Conservation (phyloP, 1,284 basidiomycete species). For the Trametes hirsuta region DNA sequence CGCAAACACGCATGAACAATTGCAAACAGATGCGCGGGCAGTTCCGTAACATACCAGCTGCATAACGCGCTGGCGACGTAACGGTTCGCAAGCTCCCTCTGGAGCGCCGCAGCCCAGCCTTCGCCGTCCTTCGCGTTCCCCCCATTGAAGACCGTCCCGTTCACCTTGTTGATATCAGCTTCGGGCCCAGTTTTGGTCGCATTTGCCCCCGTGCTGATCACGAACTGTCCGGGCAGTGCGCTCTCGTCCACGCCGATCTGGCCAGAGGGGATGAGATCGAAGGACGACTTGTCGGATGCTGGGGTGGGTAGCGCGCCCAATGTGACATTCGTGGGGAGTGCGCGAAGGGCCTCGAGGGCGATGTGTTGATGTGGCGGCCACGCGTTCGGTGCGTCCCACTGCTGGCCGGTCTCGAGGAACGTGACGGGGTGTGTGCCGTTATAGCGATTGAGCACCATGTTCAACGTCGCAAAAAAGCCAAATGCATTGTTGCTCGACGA, state of each 20-base stretch:
- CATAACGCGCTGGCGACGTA: slow-evolving; percentile 85
- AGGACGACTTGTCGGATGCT: slow-evolving; percentile 56
- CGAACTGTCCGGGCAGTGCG: slow-evolving; percentile 69
- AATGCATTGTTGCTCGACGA: slow-evolving; percentile 66
- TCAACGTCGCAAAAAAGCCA: slow-evolving; percentile 71
- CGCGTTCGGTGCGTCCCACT: slow-evolving; percentile 82
- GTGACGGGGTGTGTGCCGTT: slow-evolving; percentile 82
- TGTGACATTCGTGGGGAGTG: slow-evolving; percentile 71
- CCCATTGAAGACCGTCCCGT: slow-evolving; percentile 73
- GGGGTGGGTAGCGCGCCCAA: slow-evolving; percentile 52
- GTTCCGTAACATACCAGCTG: slow-evolving; percentile 69
- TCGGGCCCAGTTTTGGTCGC: slow-evolving; percentile 53
- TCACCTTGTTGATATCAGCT: slow-evolving; percentile 62
- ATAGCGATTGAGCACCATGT: slow-evolving; percentile 81
- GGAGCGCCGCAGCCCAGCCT: slow-evolving; percentile 68
- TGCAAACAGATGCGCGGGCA: neutral
- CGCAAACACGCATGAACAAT: neutral
- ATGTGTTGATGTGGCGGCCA: slow-evolving; percentile 93
- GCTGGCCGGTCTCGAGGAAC: slow-evolving; percentile 76
- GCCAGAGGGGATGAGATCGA: slow-evolving; percentile 67
- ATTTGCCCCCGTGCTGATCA: slow-evolving; percentile 51
- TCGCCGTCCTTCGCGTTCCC: slow-evolving; percentile 67
- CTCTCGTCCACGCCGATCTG: slow-evolving; percentile 75
- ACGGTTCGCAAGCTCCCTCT: slow-evolving; percentile 77
- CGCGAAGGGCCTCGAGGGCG: slow-evolving; percentile 75